Base-by-base conservation (phyloP, 306 rosid species). In the Vigna trinervia region DNA sequence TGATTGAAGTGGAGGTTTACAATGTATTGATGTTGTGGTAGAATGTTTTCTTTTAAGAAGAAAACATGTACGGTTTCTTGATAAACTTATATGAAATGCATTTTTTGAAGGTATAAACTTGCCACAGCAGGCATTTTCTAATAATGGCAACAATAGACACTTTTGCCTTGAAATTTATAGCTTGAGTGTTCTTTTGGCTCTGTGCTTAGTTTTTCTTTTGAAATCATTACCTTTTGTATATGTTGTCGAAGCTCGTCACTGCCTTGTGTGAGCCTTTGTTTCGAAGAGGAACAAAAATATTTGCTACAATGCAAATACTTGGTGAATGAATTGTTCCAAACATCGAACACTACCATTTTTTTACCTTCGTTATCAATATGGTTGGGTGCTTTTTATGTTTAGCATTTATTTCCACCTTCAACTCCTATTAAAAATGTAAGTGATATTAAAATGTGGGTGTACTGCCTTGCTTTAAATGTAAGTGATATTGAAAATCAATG, bases 1-100 rank as follows among this genome's bases (percentile, higher is more conserved):
- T 81, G 73, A 75, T 26, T 80, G 89, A 81, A 74, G 70, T 22
- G 71, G 70, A 78, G 78, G 54, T 76, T 82, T 80, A 79, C 71
- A 61, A 75, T 80, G 81, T 73, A 76, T 79, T 81, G 47, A 43
- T 73, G 30, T 77, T 73, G 69, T 71, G 79, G 69, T 85, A 83
- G 82, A 45, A 39, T 77, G 76, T 79, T 85, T 86, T 63, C 78
- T 77, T 45, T 53, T 74, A 70, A 12, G 76, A 71, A 83, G 82
- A 85, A 81, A 85, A 83, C 51, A 52, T 71, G 68, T 67, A 57
- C 70, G 32, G 46, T 59, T 41, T 59, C 66, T 84, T 84, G 77
- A 36, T 68, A 79, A 69, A 64, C 78, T 81, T 80, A 60, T 71
- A 69, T 81, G 85, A 69, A 75, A 73, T 17, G 52, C 46, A 84